phyloP scores from a whole-genome alignment of 2,329 filamentous ascomycete genomes.

The Tolypocladium sp. region DNA sequence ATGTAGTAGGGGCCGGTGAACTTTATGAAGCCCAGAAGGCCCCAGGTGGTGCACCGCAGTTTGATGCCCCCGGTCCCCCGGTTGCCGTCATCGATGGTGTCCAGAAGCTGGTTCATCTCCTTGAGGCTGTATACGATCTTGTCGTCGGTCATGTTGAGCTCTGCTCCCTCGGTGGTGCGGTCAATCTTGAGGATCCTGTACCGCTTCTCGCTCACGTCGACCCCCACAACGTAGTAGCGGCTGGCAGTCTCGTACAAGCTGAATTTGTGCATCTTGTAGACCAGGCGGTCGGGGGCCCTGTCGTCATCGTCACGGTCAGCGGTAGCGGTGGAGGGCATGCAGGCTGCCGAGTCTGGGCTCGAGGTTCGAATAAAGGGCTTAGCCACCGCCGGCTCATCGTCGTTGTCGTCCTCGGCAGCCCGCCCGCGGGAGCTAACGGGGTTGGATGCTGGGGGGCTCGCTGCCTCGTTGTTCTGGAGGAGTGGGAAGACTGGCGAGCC shows the following conservation, averaged over 20 bases:
- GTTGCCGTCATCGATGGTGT: conserved; percentile 92
- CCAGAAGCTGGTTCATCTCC: conserved; percentile 88
- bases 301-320: conserved; percentile 2
- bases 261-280: conserved; percentile 84
- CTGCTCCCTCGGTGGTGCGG: conserved; percentile 66
- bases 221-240: conserved; percentile 88
- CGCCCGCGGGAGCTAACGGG: conserved; percentile 11
- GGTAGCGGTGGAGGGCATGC: conserved; percentile 7
- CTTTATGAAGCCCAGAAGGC: conserved; percentile 85
- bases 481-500: conserved; percentile 16
- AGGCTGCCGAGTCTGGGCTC: conserved; percentile 36
- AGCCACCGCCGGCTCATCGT: conserved; percentile 49
- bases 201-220: conserved; percentile 78
- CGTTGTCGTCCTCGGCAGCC: conserved; percentile 39
- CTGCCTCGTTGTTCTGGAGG: conserved; percentile 25
- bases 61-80: conserved; percentile 83
- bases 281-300: conserved; percentile 24
- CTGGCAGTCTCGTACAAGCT: conserved; percentile 94
- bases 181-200: conserved; percentile 95
- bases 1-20: conserved; percentile 97
- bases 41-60: conserved; percentile 86
- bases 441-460: conserved; percentile 15
- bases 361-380: conserved; percentile 47
- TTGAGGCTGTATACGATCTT: conserved; percentile 88
- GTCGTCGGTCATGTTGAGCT: conserved; percentile 82